Base-by-base conservation (phyloP, 352 stramenopile genomes). In the Peronosclerospora sorghi region DNA sequence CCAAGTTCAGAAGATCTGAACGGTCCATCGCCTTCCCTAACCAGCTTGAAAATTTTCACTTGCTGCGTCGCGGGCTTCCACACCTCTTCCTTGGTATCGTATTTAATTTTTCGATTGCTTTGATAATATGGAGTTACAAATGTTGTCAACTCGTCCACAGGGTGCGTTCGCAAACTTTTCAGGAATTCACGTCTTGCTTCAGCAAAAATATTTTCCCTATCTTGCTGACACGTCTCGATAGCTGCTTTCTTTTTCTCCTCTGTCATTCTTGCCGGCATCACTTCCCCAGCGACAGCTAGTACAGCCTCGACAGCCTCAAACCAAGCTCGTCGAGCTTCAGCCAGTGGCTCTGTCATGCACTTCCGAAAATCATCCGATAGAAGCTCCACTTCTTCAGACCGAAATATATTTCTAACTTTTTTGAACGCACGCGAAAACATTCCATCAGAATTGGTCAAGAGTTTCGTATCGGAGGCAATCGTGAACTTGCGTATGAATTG, bases 61-160 rank as follows among this genome's bases (percentile, higher is more conserved):
- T 59, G 54, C n/a, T 68, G 32, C 1, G 59, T 45, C 12, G 59
- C 49, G 12, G 50, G 41, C 13, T 65, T 48, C 59, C 54, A 68
- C 2, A 55, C 24, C 18, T 68, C 59, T 24, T 47, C 43, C 6
- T 30, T 8, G 3, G 54, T 15, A 15, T 47, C 32, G 13, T 45
- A 62, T 13, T 47, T 45, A 37, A 65, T 39, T 8, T 3, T 15
- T 8, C 0, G 2, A 2, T 8, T 5, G 10, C 41, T 30, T 36
- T 14, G 10, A 5, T 48, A 44, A 5, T 48, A 44, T 27, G 24
- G 29, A 28, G 35, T 26, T 8, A 68, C 3, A 13, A 6, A 53
- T 19, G 35, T 68, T 27, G 27, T 36, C 1, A 68, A 36, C 10
- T 23, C 45, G 14, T 14, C 32, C 10, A 59, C 20, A 19, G 53